Evolutionary conservation across 2,329 filamentous ascomycete species (phyloP).

Genomic region (Diaporthe sp.): DNA sequence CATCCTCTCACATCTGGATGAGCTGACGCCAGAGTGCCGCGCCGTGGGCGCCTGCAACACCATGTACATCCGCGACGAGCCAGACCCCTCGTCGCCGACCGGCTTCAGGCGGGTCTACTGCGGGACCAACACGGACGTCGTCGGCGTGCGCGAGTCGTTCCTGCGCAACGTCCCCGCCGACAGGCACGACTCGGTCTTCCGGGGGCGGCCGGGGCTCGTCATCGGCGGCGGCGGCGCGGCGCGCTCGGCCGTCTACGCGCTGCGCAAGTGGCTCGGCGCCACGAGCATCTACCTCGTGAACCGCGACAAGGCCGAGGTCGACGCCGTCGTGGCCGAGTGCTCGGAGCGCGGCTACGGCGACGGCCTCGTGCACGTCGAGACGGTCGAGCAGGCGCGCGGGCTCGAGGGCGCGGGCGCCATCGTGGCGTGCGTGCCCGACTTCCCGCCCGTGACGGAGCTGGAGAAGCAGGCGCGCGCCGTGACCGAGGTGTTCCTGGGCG

Average conservation of each 20-base stretch:
- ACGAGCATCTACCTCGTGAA: constrained; percentile 83
- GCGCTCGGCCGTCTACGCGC: constrained; percentile 81
- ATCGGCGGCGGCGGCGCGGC: constrained; percentile 85
- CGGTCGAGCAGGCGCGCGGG: constrained; percentile 69
- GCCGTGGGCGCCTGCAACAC: constrained; percentile 87
- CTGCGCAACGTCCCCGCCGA: constrained; percentile 64
- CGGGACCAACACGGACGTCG: constrained; percentile 86
- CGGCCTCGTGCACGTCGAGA: constrained; percentile 71
- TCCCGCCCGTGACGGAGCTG: constrained; percentile 73
- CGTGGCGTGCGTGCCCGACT: constrained; percentile 82
- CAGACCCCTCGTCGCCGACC: constrained; percentile 46
- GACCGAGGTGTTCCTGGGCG: constrained; percentile 59
- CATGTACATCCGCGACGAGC: constrained; percentile 72
- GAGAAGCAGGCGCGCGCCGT: constrained; percentile 74
- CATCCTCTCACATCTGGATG: constrained; percentile 80
- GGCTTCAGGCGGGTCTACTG: constrained; percentile 66
- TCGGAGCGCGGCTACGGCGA: constrained; percentile 69
- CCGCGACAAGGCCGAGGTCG: constrained; percentile 76
- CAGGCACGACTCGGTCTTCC: constrained; percentile 61
- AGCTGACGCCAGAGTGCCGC: constrained; percentile 78
- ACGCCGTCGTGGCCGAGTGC: constrained; percentile 76
- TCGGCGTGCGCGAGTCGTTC: constrained; percentile 83
- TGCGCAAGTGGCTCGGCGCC: constrained; percentile 77
- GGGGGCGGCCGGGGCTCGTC: constrained; percentile 76
- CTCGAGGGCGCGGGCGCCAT: constrained; percentile 75